Percentiles rank a stretch among this genome's conserved stretches.
Evolutionary conservation across 768 basidiomycete species (phyloP).

Genomic region (Dictyophora rubrovolvata): DNA sequence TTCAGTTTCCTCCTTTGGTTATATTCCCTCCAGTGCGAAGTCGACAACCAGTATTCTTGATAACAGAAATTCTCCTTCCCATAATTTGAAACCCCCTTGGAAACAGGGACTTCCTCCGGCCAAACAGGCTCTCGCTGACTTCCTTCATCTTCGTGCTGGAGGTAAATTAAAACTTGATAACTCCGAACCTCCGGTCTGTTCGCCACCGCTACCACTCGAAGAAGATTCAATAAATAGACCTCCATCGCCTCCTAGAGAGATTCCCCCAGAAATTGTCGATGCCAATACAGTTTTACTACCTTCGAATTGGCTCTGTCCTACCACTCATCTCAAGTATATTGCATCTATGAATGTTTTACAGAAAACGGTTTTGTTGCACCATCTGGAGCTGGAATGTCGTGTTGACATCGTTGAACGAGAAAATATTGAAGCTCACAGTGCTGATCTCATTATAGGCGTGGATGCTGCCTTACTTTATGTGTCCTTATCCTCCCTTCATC

Average conservation of each 20-base stretch:
- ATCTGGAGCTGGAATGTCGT: constrained; percentile 34
- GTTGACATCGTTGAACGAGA: constrained; percentile 60
- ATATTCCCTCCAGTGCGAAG: background rate
- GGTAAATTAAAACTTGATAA: background rate
- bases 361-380: constrained; percentile 48
- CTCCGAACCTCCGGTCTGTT: background rate
- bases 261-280: constrained; percentile 23
- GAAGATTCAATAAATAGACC: background rate
- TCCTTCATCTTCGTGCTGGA: background rate
- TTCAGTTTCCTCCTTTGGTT: background rate
- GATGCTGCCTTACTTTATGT: constrained; percentile 47
- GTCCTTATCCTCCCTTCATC: constrained; percentile 37
- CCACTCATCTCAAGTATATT: constrained; percentile 48
- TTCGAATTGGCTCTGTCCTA: constrained; percentile 21
- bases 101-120: background rate
- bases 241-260: background rate
- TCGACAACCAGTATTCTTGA: background rate
- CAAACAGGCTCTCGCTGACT: background rate
- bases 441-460: constrained; percentile 59
- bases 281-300: constrained; percentile 37
- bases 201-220: background rate
- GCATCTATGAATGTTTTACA: constrained; percentile 61
- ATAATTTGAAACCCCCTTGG: background rate
- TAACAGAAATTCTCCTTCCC: background rate
- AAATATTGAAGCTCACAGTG: constrained; percentile 33